phyloP scores from a whole-genome alignment of 169 alveolate genomes.

The Theileria orientalis region DNA sequence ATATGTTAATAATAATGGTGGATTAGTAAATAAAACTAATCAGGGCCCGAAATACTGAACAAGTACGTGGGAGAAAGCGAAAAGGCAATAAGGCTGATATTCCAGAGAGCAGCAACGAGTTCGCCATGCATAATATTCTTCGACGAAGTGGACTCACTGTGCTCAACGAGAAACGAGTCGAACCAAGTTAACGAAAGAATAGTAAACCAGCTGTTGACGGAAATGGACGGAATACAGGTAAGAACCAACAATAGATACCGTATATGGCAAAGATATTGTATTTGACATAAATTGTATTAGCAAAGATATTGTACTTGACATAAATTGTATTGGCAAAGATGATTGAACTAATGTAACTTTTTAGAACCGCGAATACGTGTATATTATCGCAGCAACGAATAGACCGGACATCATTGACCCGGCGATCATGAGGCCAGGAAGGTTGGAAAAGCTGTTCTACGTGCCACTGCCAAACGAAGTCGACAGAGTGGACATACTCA shows the following conservation, averaged over 20 bases:
- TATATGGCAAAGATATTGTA: constrained; percentile 22
- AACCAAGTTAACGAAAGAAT: constrained; percentile 93
- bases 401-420: constrained; percentile 99
- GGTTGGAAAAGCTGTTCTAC: constrained; percentile 81
- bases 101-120: constrained; percentile 95
- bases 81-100: constrained; percentile 95
- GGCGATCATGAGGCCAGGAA: constrained; percentile 98
- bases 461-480: constrained; percentile 95
- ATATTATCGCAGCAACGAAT: constrained; percentile 98
- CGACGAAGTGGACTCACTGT: constrained; percentile 98
- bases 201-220: constrained; percentile 96
- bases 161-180: constrained; percentile 90
- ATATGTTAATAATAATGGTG: too few species aligned
- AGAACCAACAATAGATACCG: not conserved
- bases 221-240: constrained; percentile 96
- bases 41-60: constrained; percentile 92
- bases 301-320: constrained; percentile 53
- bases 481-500: constrained; percentile 88
- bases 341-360: not conserved
- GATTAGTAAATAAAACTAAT: constrained; percentile 32
- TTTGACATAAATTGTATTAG: constrained; percentile 31
- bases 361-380: constrained; percentile 85
- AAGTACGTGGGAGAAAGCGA: constrained; percentile 99
- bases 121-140: constrained; percentile 97
- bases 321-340: not conserved